Percentiles rank a stretch among this genome's conserved stretches.
These are phyloP conservation scores for Vanilla planifolia DNA, from an alignment of 106 monocot species.

Conservation along the genomic window DNA sequence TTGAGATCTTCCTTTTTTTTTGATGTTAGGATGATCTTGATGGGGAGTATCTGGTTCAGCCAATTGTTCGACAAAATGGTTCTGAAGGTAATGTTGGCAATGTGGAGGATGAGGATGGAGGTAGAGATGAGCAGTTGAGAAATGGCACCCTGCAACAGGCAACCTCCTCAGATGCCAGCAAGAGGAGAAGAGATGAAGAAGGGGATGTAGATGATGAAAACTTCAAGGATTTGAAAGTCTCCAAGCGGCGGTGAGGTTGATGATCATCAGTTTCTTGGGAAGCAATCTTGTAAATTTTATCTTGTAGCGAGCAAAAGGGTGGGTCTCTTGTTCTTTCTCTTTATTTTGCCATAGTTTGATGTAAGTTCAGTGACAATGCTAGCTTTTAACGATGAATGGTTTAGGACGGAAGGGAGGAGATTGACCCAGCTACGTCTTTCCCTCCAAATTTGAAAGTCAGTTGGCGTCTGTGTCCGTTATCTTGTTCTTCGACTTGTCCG, in stretches of 20 bases:
- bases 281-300: slow-evolving; percentile 1
- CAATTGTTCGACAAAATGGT: slow-evolving; percentile 23
- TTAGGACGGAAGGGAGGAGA: not conserved
- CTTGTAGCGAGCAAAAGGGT: slow-evolving; percentile 16
- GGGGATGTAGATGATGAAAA: slow-evolving; percentile 33
- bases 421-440: slow-evolving; percentile 5
- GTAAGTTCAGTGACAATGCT: not conserved
- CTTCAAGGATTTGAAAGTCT: slow-evolving; percentile 35
- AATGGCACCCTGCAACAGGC: slow-evolving; percentile 4
- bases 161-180: slow-evolving; percentile 33
- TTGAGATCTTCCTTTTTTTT: too few species aligned
- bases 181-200: slow-evolving; percentile 58
- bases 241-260: slow-evolving; percentile 29
- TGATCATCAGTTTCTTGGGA: too few species aligned
- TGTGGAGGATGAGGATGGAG: slow-evolving; percentile 53
- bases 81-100: slow-evolving; percentile 34
- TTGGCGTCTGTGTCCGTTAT: slow-evolving; percentile 15
- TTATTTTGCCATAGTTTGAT: not conserved
- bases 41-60: slow-evolving; percentile 48
- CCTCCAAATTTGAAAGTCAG: slow-evolving; percentile 32
- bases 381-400: slow-evolving; percentile 26
- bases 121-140: slow-evolving; percentile 27
- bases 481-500: slow-evolving; percentile 11
- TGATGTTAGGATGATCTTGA: slow-evolving; percentile 11
- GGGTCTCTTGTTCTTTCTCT: not conserved